Base-by-base conservation (phyloP, 768 basidiomycete genomes). In the Psilocybe sp. region DNA sequence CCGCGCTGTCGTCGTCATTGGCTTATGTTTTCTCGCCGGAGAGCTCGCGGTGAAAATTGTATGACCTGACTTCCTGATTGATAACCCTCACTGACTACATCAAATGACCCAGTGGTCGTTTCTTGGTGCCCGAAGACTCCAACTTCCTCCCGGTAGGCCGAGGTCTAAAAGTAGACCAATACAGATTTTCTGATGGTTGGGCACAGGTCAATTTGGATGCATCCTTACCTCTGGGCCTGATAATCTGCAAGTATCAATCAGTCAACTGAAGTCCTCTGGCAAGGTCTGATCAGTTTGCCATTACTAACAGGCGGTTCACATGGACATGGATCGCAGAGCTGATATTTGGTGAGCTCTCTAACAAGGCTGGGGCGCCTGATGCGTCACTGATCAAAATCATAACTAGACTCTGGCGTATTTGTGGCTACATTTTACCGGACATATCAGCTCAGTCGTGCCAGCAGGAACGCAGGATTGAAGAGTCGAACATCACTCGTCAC, bases 281-380 rank as follows among this genome's bases (percentile, higher is more conserved):
- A 16, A 11, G 4, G 2, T n/a, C 6, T 16, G 6, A 28, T 44
- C 3, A 44, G 5, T 15, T 12, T 44, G 7, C 23, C 5, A 11
- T 15, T 16, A 5, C 11, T 13, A n/a, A 5, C 32, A 52, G 50
- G 19, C 50, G 50, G 6, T 52, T 52, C 18, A 28, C 45, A 11
- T 23, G 44, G 31, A 46, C 38, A 46, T 52, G 50, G 50, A 28
- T 52, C 16, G 50, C 50, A 2, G 44, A 52, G 40, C 31, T 52
- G 19, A 39, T 35, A 6, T 52, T 52, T 23, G 50, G 50, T 52
- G 41, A n/a, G 9, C 8, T 4, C 10, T 11, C 15, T 18, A 16
- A 19, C 13, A 7, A 28, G 23, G 4, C 23, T 28, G 3, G 23
- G 23, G 23, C 23, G 23, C 23, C 18, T 9, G 32, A 41, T 14